These are phyloP conservation scores for Apiosordaria backusii DNA, from an alignment of 495 filamentous ascomycete genomes.

Conservation along the genomic window DNA sequence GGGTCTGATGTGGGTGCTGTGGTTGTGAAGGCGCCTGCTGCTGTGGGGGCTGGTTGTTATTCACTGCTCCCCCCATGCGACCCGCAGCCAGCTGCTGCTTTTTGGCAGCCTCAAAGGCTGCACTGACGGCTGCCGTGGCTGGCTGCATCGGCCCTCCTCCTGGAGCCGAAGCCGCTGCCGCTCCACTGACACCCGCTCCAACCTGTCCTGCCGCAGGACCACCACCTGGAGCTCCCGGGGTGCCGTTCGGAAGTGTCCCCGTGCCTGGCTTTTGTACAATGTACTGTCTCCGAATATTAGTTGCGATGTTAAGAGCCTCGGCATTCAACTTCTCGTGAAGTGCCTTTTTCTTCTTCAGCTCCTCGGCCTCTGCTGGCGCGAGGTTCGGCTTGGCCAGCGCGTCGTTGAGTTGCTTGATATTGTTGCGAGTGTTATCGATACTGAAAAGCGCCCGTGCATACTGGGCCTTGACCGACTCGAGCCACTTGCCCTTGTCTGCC, in stretches of 20 bases:
- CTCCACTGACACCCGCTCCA: conserved; percentile 8
- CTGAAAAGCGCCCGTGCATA: conserved; percentile 33
- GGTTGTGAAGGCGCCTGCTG: conserved; percentile 6
- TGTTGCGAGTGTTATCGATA: conserved; percentile 35
- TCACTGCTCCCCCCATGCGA: conserved; percentile 26
- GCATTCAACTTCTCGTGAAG: conserved; percentile 31
- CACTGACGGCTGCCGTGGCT: conserved; percentile 42
- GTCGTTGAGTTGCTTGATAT: conserved; percentile 26
- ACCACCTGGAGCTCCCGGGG: neutral
- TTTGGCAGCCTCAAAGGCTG: conserved; percentile 52
- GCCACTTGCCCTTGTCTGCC: conserved; percentile 28
- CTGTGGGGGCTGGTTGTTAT: conserved; percentile 20
- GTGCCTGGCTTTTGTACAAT: conserved; percentile 14
- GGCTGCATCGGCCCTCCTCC: conserved; percentile 30
- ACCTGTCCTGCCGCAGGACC: conserved; percentile 6
- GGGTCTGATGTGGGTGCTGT: conserved; percentile 19
- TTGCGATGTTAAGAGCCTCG: conserved; percentile 34
- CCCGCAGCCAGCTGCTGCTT: conserved; percentile 44
- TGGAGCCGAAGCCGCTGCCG: conserved; percentile 7
- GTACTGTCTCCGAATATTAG: conserved; percentile 33
- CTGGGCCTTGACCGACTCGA: conserved; percentile 29
- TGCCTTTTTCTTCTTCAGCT: conserved; percentile 29
- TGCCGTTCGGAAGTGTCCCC: conserved; percentile 16
- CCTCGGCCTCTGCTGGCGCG: conserved; percentile 34
- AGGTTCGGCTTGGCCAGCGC: conserved; percentile 30